Evolutionary conservation across 768 basidiomycete genomes (phyloP).

Genomic region (Pisolithus tinctorius): DNA sequence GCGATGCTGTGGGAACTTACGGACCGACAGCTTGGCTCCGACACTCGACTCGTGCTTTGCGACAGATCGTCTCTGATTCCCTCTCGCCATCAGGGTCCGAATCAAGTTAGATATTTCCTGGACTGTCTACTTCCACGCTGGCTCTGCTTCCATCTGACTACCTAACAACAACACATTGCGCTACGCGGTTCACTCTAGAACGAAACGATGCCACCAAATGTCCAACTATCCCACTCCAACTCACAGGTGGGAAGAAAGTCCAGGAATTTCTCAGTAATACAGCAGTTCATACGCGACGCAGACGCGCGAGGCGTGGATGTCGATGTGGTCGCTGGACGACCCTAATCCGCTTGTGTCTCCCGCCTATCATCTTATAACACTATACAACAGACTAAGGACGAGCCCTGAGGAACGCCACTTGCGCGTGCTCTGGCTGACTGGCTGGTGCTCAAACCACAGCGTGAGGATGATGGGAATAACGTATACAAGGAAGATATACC

Average conservation of each 20-base stretch:
- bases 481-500: constrained; percentile 84
- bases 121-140: constrained; percentile 85
- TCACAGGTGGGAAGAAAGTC: constrained; percentile 95
- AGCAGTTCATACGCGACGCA: constrained; percentile 51
- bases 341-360: not conserved
- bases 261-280: constrained; percentile 85
- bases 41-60: constrained; percentile 41
- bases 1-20: too few relatives aligned
- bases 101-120: constrained; percentile 56
- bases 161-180: constrained; percentile 56
- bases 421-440: constrained; percentile 31
- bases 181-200: constrained; percentile 73
- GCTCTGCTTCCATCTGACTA: constrained; percentile 80
- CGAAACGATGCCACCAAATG: constrained; percentile 86
- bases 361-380: not conserved
- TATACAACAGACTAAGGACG: not conserved
- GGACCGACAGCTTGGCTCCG: too few relatives aligned
- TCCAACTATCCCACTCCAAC: constrained; percentile 81
- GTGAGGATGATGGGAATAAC: constrained; percentile 98
- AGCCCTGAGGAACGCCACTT: constrained; percentile 16
- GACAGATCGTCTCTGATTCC: constrained; percentile 18
- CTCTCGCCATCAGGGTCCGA: constrained; percentile 14
- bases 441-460: constrained; percentile 91
- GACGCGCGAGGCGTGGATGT: constrained; percentile 72
- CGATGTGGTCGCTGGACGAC: constrained; percentile 72